Evolutionary conservation across 1,284 basidiomycete species (phyloP).

Genomic region (Rhodofomes roseus): DNA sequence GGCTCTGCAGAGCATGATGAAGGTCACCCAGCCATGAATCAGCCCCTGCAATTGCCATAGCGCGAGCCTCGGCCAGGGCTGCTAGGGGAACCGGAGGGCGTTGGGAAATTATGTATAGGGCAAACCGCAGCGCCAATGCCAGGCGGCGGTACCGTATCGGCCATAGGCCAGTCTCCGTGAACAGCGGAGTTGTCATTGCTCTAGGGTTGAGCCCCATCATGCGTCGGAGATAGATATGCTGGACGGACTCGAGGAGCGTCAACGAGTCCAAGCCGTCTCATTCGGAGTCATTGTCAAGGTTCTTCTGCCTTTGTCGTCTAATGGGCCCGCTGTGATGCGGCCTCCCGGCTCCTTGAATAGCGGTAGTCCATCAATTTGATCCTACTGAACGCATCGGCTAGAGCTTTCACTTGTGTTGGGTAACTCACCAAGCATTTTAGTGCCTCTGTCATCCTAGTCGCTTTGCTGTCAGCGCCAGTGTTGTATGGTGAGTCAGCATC

Average conservation of each 20-base stretch:
- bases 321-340: too few species aligned
- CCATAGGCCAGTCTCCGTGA: constrained; percentile 10
- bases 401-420: too few species aligned
- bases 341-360: too few species aligned
- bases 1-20: neutral
- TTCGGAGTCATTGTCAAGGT: too few species aligned
- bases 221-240: constrained; percentile 2
- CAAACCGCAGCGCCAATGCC: neutral
- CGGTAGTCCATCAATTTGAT: too few species aligned
- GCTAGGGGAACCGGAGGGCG: too few species aligned
- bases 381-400: too few species aligned
- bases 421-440: too few species aligned
- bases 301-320: too few species aligned
- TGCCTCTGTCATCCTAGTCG: too few species aligned
- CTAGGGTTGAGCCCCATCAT: constrained; percentile 5
- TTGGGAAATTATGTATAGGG: neutral
- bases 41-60: neutral
- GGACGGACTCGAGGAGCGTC: neutral
- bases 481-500: too few species aligned
- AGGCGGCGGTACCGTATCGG: constrained; percentile 1
- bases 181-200: neutral
- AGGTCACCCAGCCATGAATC: neutral
- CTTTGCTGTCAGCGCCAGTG: too few species aligned
- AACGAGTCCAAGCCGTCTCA: neutral
- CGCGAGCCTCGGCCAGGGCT: neutral